Evolutionary conservation across 2,329 filamentous ascomycete genomes (phyloP), one percentile per base, ranked within the genome.

Genomic region (Niveomyces coronatus): DNA sequence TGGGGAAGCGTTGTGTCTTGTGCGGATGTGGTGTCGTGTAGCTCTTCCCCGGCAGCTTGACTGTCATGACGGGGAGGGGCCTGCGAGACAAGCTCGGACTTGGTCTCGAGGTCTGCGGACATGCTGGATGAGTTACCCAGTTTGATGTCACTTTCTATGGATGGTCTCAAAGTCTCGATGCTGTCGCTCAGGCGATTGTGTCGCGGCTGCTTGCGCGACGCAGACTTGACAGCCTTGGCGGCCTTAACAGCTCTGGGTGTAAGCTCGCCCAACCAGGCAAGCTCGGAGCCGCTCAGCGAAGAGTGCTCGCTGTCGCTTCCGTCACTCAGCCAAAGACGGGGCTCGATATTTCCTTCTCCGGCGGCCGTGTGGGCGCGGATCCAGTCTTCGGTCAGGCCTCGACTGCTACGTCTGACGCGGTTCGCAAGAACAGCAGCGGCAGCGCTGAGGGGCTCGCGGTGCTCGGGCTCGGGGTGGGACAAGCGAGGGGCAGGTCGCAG

Each of bases 261-360:
- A 33, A 65, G 58, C 46, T 70, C 65, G 47, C 70, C 68, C 42
- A 68, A 54, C 65, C 68, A 73, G 45, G 63, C 68, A 44, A 65
- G 66, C 54, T 71, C 62, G 49, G 76, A 79, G 71, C 74, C 70
- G 67, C 76, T 80, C 75, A 80, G 51, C 66, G 79, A 84, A 71
- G 79, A 83, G 65, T 74, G 74, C 67, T 85, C 82, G 56, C 81
- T 86, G 51, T 74, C 75, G 53, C 75, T 64, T 50, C 53, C 62
- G 50, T 93, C 85, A 56, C 85, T 93, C 48, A 87, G 70, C 86
- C 86, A 94, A 59, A 86, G 81, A 44, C 76, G 77, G 47, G 76
- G 75, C 55, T 91, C 84, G 22, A 72, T 74, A 48, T 77, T 71
- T 47, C 70, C 71, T 47, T 81, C 76, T 46, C 74, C 73, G n/a